Base-by-base conservation (phyloP, 106 monocot genomes). In the Dendrobium chrysotoxum region DNA sequence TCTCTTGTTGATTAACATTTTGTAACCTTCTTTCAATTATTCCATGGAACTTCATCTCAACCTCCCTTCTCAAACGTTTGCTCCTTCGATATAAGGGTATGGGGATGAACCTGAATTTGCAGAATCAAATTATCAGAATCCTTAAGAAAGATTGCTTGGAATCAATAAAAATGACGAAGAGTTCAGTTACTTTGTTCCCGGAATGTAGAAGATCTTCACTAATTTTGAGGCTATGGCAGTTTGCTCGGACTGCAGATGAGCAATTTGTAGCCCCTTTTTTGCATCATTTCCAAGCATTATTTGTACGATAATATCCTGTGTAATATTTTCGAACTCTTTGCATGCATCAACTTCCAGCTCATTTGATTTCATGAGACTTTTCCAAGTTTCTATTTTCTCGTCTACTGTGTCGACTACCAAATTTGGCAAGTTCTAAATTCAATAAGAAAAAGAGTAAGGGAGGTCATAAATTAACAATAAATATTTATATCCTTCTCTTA, bases 201-300 rank as follows among this genome's bases (percentile, higher is more conserved):
- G 78, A 61, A 79, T 79, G 30, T 79, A 79, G 78, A 79, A 79
- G 18, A 26, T 79, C 64, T 39, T 79, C 20, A 79, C 58, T 30
- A 53, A 44, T 39, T 45, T 55, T 38, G 78, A 79, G 61, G 57
- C 3, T 18, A 79, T 58, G 54, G 17, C 7, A 61, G 78, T 57
- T 79, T 79, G 78, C 38, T 79, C 78, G 21, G 78, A 20, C 4
- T 79, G 58, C 39, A 79, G 47, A 2, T 79, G 55, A 16, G 47
- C 58, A 64, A 79, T 35, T 35, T 79, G 58, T 38, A 79, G 18
- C 21, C 58, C 78, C 54, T 40, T 12, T 21, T 79, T 21, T 8
- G 21, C 78, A 39, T 79, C 78, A 0, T 64, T 64, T 38, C 78
- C 78, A 79, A 79, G 54, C 25, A 79, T 15, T 46, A 50, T 23